Percentiles rank a stretch among this genome's conserved stretches.
Evolutionary conservation across 768 basidiomycete species (phyloP).

Genomic region (Cyathus striatus): DNA sequence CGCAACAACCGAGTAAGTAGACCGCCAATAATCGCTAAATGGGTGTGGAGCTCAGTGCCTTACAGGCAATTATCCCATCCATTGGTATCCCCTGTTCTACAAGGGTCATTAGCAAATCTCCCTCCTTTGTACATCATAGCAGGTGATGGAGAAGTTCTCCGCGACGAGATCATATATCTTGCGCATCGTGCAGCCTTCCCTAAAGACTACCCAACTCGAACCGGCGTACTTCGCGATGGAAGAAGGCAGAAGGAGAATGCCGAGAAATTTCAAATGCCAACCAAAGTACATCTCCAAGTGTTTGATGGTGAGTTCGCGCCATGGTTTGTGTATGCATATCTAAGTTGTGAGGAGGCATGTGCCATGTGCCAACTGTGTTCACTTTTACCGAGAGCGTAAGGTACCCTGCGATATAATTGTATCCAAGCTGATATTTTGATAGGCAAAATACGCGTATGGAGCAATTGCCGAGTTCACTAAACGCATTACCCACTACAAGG

Average conservation of each 20-base stretch:
- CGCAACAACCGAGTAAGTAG: constrained; percentile 61
- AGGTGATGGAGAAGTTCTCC: constrained; percentile 68
- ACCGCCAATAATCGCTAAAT: constrained; percentile 2
- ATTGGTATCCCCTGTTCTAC: constrained; percentile 66
- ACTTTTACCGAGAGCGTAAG: constrained; percentile 56
- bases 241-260: constrained; percentile 47
- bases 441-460: constrained; percentile 59
- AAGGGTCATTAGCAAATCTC: constrained; percentile 70
- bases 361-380: constrained; percentile 72
- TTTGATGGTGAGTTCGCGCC: constrained; percentile 53
- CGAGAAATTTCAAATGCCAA: constrained; percentile 44
- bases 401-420: neutral
- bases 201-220: constrained; percentile 51
- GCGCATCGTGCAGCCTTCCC: constrained; percentile 82
- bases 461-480: constrained; percentile 53
- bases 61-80: constrained; percentile 58
- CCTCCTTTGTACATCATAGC: constrained; percentile 71
- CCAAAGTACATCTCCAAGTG: constrained; percentile 70
- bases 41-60: constrained; percentile 1
- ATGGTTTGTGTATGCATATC: too few species aligned
- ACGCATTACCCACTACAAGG: constrained; percentile 39
- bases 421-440: neutral
- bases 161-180: constrained; percentile 74
- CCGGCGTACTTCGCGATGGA: constrained; percentile 42
- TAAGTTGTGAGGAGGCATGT: constrained; percentile 44